Base-by-base conservation (phyloP, 257 asterid genomes). In the Solanum medicagineum region DNA sequence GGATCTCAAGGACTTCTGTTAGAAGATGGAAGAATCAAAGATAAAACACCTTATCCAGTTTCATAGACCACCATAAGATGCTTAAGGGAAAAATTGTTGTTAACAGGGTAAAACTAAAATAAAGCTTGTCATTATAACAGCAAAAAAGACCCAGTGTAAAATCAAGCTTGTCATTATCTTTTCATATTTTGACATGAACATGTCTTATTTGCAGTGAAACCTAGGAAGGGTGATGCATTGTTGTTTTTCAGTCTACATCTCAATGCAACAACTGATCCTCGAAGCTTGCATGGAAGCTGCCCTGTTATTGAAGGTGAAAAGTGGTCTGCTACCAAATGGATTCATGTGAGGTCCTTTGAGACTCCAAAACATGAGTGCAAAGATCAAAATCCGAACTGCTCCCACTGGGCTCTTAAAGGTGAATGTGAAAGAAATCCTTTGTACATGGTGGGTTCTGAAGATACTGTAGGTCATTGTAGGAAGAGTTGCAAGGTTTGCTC, bases 311-410 rank as follows among this genome's bases (percentile, higher is more conserved):
- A 93, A 85, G 98, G 98, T 15, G 98, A 96, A 90, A 94, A 96
- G 86, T 95, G 99, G 98, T 94, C 98, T 0, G 98, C 98, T 13
- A 95, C 99, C 8, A 94, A 94, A 90, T 95, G 99, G 98, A 94
- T 96, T 85, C 98, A 93, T 24, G 98, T 93, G 85, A 91, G 92
- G 85, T 85, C 94, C 15, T 95, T 95, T 8, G 98, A 94, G 3
- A 14, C 36, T 10, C 44, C 84, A n/a, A 47, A 40, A 29, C 47
- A 55, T 32, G 86, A 81, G 60, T 95, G 98, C 86, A 83, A 55
- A 0, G 96, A 93, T 15, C 84, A 86, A 85, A 75, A 94, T 83
- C 87, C 90, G 14, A 89, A 85, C 85, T 95, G 98, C 87, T 4
- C 91, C 0, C 44, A 81, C 0, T 94, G 97, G 99, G 97, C 97